Evolutionary conservation across 148 eudicot species (phyloP).

Genomic region (Chenopodium suecicum): DNA sequence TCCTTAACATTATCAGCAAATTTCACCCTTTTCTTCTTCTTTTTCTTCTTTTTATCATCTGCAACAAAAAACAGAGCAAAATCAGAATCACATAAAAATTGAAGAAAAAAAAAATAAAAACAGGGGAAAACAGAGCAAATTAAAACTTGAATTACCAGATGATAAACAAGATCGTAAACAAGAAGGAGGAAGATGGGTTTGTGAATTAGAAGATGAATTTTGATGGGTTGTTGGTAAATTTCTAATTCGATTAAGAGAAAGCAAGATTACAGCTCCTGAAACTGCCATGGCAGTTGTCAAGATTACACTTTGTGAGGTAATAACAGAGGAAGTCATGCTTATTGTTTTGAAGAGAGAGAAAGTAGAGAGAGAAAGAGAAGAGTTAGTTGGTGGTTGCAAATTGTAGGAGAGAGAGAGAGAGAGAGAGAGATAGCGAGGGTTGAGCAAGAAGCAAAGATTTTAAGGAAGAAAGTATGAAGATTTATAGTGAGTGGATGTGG

Average conservation of each 20-base stretch:
- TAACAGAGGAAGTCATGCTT: conserved; percentile 35
- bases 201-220: conserved; percentile 12
- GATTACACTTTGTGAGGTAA: conserved; percentile 48
- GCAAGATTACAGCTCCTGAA: conserved; percentile 52
- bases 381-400: not conserved
- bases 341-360: not conserved
- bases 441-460: not conserved
- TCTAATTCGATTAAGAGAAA: conserved; percentile 39
- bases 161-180: conserved; percentile 47
- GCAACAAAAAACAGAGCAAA: not conserved
- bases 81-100: not conserved
- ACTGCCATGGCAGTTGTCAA: conserved; percentile 68
- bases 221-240: conserved; percentile 26
- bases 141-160: conserved; percentile 34
- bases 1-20: conserved; percentile 60
- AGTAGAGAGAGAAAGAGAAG: not conserved
- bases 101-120: not conserved
- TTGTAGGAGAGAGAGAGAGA: not conserved
- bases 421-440: not conserved
- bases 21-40: conserved; percentile 58
- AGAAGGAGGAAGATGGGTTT: conserved; percentile 6
- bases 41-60: conserved; percentile 39
- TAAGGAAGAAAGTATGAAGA: not conserved
- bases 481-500: conserved; percentile 10
- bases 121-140: conserved; percentile 16